phyloP scores from a whole-genome alignment of 2,329 filamentous ascomycete species.

The Colletotrichum tropicale region DNA sequence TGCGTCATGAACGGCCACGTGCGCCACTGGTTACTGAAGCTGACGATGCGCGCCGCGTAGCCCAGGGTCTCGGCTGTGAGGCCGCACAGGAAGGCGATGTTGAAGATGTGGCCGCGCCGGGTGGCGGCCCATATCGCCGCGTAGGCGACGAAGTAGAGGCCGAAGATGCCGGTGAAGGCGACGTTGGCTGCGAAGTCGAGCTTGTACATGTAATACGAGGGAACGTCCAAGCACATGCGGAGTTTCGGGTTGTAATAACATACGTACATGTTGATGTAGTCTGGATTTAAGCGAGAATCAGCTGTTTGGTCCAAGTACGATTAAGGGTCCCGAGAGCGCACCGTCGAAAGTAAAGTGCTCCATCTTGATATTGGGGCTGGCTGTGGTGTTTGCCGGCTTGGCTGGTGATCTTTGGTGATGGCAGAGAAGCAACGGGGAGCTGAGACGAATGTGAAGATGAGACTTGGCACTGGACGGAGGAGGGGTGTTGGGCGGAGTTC shows the following conservation, averaged over 20 bases:
- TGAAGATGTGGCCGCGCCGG: constrained; percentile 54
- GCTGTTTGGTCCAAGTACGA: not conserved
- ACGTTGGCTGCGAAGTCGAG: constrained; percentile 59
- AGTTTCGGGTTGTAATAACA: constrained; percentile 32
- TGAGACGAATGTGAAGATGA: not conserved
- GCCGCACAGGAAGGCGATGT: constrained; percentile 57
- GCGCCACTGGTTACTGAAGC: constrained; percentile 58
- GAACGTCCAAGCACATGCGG: constrained; percentile 33
- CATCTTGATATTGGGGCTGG: not conserved
- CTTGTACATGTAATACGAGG: constrained; percentile 54
- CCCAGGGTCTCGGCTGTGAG: constrained; percentile 61
- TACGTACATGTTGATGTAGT: constrained; percentile 9
- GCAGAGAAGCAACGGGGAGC: not conserved
- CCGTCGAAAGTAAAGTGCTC: not conserved
- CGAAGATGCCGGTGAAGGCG: constrained; percentile 56
- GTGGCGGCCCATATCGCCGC: constrained; percentile 44
- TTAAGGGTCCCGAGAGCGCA: not conserved
- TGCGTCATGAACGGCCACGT: constrained; percentile 57
- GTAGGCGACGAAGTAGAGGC: constrained; percentile 44
- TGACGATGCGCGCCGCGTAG: constrained; percentile 62
- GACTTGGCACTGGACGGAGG: not conserved
- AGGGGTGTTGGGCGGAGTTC: not conserved
- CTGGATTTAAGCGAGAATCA: not conserved
- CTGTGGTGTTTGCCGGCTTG: not conserved
- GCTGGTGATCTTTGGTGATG: not conserved